phyloP scores from a whole-genome alignment of 1,139 yeast genomes.

The Ashbya aceris region DNA sequence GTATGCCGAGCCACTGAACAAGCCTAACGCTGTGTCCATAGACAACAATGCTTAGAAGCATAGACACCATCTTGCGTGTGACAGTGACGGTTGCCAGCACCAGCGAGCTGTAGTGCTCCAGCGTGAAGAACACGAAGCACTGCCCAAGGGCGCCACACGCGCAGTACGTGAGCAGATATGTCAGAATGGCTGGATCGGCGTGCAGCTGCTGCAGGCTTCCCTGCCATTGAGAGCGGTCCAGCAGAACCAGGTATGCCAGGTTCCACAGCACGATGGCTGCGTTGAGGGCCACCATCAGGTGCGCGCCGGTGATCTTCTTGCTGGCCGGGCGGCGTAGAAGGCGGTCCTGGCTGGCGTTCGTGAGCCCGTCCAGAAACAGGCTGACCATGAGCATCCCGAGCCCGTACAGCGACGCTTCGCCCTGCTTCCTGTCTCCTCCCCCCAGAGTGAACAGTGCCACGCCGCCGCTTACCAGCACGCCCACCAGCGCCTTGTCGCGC shows the following conservation, averaged over 20 bases:
- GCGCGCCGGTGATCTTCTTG: slow-evolving; percentile 59
- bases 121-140: slow-evolving; percentile 75
- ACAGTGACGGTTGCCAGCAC: slow-evolving; percentile 87
- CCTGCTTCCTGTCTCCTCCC: slow-evolving; percentile 16
- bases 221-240: slow-evolving; percentile 19
- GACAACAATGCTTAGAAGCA: slow-evolving; percentile 77
- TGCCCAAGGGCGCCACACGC: slow-evolving; percentile 87
- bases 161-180: slow-evolving; percentile 60
- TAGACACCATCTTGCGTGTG: slow-evolving; percentile 90
- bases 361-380: slow-evolving; percentile 78
- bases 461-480: slow-evolving; percentile 66
- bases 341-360: slow-evolving; percentile 89
- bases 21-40: slow-evolving; percentile 63
- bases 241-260: slow-evolving; percentile 32
- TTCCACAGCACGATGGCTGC: slow-evolving; percentile 32
- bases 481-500: slow-evolving; percentile 66
- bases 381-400: slow-evolving; percentile 49
- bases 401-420: slow-evolving; percentile 40
- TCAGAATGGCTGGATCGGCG: slow-evolving; percentile 40
- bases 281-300: slow-evolving; percentile 78
- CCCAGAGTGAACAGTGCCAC: slow-evolving; percentile 66
- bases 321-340: slow-evolving; percentile 64
- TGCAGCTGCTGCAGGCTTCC: slow-evolving; percentile 27
- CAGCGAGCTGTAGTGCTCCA: slow-evolving; percentile 77
- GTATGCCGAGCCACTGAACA: slow-evolving; percentile 72